Evolutionary conservation across 257 asterid genomes (phyloP).

Genomic region (Solanum chilense): DNA sequence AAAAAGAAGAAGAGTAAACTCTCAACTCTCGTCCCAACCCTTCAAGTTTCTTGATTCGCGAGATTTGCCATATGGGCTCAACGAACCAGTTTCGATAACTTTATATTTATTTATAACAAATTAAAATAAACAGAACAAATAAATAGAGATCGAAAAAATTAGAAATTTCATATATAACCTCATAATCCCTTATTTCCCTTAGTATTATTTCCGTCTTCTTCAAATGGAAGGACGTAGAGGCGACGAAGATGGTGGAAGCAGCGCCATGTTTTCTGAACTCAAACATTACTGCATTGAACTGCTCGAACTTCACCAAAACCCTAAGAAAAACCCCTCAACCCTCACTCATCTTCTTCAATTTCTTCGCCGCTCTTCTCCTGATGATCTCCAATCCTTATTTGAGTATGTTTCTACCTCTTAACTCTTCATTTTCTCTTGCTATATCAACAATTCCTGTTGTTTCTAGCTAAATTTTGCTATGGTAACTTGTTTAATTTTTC

Average conservation of each 20-base stretch:
- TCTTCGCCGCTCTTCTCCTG: constrained; percentile 43
- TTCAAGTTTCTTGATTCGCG: background rate
- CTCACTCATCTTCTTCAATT: constrained; percentile 45
- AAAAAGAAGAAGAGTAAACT: too few species aligned
- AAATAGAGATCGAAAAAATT: too few species aligned
- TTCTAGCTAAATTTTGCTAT: background rate
- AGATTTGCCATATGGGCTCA: background rate
- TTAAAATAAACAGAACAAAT: too few species aligned
- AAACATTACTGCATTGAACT: constrained; percentile 47
- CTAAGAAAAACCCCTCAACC: constrained; percentile 24
- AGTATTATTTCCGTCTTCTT: background rate
- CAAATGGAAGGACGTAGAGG: constrained; percentile 1
- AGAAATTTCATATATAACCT: background rate
- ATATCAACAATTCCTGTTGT: background rate
- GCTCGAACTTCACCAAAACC: constrained; percentile 51
- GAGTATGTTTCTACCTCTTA: constrained; percentile 36
- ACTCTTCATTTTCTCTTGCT: background rate
- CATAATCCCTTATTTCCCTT: background rate
- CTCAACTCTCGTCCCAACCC: background rate
- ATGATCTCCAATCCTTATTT: constrained; percentile 50
- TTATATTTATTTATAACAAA: too few species aligned
- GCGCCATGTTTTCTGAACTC: constrained; percentile 43
- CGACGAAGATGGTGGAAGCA: constrained; percentile 14
- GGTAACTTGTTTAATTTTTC: background rate
- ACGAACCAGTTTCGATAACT: background rate